These are phyloP conservation scores for Aspergillus asperescens DNA, from an alignment of 495 filamentous ascomycete species.

Conservation along the genomic window DNA sequence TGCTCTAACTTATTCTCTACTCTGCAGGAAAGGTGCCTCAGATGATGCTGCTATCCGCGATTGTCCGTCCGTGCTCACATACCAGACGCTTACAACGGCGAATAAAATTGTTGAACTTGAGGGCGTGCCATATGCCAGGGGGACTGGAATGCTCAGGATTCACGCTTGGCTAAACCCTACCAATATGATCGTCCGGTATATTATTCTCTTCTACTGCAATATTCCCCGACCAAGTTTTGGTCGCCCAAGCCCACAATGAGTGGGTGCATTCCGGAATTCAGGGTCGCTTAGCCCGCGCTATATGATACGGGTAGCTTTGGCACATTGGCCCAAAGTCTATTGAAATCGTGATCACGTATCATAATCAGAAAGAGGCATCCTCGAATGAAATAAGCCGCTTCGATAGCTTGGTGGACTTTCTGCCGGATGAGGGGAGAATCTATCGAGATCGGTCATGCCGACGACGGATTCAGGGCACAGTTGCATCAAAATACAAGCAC, in stretches of 20 bases:
- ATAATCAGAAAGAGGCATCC: not conserved
- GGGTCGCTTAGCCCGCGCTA: not conserved
- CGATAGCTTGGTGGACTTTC: not conserved
- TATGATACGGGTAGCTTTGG: not conserved
- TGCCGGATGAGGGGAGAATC: constrained; percentile 15
- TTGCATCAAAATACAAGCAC: constrained; percentile 2
- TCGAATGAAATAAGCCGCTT: constrained; percentile 3
- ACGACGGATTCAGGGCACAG: constrained; percentile 14
- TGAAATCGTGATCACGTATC: not conserved
- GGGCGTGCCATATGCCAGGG: constrained; percentile 2
- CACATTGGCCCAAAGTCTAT: not conserved
- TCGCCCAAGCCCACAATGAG: constrained; percentile 2
- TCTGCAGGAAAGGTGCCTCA: not conserved
- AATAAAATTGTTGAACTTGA: constrained; percentile 2
- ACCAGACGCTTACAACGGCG: constrained; percentile 5
- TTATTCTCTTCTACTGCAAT: constrained; percentile 1
- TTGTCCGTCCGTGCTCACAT: constrained; percentile 11
- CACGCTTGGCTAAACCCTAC: not conserved
- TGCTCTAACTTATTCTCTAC: not conserved
- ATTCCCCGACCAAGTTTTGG: constrained; percentile 3
- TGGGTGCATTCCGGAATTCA: not conserved
- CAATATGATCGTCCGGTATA: not conserved
- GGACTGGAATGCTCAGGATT: constrained; percentile 13
- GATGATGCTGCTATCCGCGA: not conserved
- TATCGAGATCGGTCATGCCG: constrained; percentile 25